phyloP scores from a whole-genome alignment of 352 stramenopile species.

The Phytopythium boreale region DNA sequence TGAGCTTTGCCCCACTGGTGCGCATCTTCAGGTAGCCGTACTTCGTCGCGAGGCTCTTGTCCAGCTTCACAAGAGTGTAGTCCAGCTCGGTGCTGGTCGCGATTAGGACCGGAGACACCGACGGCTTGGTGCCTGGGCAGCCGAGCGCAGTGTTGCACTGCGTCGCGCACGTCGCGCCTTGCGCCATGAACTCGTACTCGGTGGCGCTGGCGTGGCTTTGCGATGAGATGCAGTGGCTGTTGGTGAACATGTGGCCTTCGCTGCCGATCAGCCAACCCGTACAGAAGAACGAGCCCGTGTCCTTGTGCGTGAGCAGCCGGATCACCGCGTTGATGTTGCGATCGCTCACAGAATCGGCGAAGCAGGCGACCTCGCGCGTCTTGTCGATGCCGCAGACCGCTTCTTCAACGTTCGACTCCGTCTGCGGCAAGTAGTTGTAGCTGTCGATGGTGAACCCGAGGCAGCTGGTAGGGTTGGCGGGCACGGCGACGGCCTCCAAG shows the following conservation, averaged over 20 bases:
- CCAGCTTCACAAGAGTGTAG: conserved; percentile 67
- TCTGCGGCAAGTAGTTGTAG: conserved; percentile 37
- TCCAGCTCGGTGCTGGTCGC: conserved; percentile 34
- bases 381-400: conserved; percentile 62
- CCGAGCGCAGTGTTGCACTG: conserved; percentile 29
- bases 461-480: conserved; percentile 25
- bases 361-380: conserved; percentile 60
- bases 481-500: not conserved
- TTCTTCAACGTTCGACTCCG: conserved; percentile 33
- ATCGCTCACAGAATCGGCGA: conserved; percentile 15
- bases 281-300: conserved; percentile 52
- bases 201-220: conserved; percentile 47
- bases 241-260: conserved; percentile 75
- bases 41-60: conserved; percentile 17
- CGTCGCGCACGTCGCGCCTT: conserved; percentile 29
- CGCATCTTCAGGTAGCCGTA: conserved; percentile 64
- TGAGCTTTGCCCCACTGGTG: conserved; percentile 33
- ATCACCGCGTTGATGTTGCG: conserved; percentile 35
- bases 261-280: conserved; percentile 75
- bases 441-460: conserved; percentile 50
- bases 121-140: conserved; percentile 35
- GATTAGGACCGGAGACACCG: conserved; percentile 35
- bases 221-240: conserved; percentile 74
- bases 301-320: conserved; percentile 67
- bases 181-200: conserved; percentile 66